Conservation (phyloP, 352 stramenopile species). For the Globisporangium middletonii region DNA sequence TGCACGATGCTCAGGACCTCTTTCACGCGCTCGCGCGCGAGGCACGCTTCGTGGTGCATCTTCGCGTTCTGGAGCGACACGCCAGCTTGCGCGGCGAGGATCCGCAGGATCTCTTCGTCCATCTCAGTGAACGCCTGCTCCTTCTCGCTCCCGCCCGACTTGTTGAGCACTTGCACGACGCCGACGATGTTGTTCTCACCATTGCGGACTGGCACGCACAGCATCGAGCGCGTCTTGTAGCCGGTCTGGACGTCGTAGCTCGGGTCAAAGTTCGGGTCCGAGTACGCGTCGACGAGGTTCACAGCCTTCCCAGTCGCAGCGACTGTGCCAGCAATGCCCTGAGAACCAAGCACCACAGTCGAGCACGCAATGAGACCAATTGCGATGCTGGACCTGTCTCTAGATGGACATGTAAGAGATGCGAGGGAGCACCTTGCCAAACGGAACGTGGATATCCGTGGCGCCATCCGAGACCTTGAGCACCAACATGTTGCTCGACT, state of each 20-base stretch:
- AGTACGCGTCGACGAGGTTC: slow-evolving; percentile 91
- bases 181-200: slow-evolving; percentile 75
- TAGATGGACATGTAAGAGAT: not conserved
- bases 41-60: slow-evolving; percentile 47
- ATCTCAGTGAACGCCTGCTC: slow-evolving; percentile 65
- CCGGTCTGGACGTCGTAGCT: slow-evolving; percentile 90
- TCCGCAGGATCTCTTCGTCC: slow-evolving; percentile 86
- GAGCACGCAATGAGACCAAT: not conserved
- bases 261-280: slow-evolving; percentile 90
- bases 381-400: not conserved
- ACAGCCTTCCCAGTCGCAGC: slow-evolving; percentile 71
- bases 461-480: slow-evolving; percentile 85
- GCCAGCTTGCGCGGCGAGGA: slow-evolving; percentile 81
- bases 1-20: slow-evolving; percentile 87
- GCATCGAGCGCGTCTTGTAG: slow-evolving; percentile 88
- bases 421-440: slow-evolving; percentile 44
- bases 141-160: slow-evolving; percentile 51
- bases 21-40: slow-evolving; percentile 57
- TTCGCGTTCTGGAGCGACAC: slow-evolving; percentile 85
- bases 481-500: slow-evolving; percentile 68
- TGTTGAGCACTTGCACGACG: slow-evolving; percentile 90
- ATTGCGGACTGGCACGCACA: slow-evolving; percentile 89
- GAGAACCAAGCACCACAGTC: not conserved
- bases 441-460: slow-evolving; percentile 79
- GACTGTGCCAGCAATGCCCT: slow-evolving; percentile 88